Evolutionary conservation across 2,329 filamentous ascomycete genomes (phyloP).

Genomic region (Orbilia oligospora): DNA sequence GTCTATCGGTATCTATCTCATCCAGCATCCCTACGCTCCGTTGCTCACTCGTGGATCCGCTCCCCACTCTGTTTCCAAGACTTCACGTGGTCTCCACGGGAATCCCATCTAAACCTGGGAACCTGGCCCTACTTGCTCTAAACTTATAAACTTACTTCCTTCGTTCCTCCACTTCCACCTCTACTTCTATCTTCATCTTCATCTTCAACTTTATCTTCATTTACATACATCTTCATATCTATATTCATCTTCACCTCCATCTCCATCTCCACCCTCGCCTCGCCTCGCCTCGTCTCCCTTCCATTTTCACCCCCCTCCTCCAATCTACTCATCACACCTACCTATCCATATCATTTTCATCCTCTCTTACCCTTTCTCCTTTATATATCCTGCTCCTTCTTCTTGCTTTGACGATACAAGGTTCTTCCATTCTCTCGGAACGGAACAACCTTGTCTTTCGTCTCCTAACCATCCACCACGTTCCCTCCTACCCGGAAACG

Average conservation of each 20-base stretch:
- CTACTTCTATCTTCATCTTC: constrained; percentile 1
- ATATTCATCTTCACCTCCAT: constrained; percentile 9
- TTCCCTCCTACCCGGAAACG: constrained; percentile 57
- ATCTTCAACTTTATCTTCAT: not conserved
- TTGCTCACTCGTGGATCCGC: too few species aligned
- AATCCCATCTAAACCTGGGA: constrained; percentile 9
- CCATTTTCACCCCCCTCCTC: not conserved
- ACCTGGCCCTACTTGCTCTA: not conserved
- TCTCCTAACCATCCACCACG: constrained; percentile 46
- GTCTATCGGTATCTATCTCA: not conserved
- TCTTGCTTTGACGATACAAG: constrained; percentile 48
- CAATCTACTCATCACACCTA: not conserved
- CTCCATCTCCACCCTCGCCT: not conserved
- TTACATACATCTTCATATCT: not conserved
- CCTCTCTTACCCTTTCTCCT: not conserved
- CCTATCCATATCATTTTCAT: not conserved
- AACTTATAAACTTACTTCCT: too few species aligned
- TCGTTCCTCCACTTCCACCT: too few species aligned
- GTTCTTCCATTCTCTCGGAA: constrained; percentile 43
- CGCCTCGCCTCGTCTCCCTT: not conserved
- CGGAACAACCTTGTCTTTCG: constrained; percentile 54
- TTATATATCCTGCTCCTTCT: not conserved
- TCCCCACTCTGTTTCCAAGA: constrained; percentile 1
- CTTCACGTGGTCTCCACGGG: constrained; percentile 47
- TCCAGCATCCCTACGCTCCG: not conserved